Conservation (phyloP, 2,329 filamentous ascomycete genomes). For the Aspergillus sojae region DNA sequence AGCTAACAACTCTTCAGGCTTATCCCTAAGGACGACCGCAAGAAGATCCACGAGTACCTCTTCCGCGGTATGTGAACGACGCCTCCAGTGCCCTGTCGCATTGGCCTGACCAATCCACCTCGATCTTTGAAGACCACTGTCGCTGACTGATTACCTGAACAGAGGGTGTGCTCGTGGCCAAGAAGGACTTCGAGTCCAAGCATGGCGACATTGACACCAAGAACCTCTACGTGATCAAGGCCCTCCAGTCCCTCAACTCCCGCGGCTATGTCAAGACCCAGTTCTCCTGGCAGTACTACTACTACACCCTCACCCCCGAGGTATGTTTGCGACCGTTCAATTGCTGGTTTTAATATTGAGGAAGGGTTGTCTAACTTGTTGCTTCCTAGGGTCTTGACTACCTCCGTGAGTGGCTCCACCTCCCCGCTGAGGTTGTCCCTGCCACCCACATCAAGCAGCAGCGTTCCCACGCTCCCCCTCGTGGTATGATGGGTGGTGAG, state of each 20-base stretch:
- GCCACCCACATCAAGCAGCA: conserved; percentile 99
- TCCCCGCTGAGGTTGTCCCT: conserved; percentile 98
- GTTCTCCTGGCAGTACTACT: conserved; percentile 99
- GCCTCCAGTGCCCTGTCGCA: conserved; percentile 21
- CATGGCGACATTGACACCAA: conserved; percentile 98
- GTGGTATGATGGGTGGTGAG: conserved; percentile 91
- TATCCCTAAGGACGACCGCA: conserved; percentile 99
- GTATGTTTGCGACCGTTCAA: conserved; percentile 20
- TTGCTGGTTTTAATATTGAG: neutral
- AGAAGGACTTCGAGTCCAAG: conserved; percentile 99
- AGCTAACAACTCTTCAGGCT: conserved; percentile 62
- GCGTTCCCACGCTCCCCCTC: conserved; percentile 95
- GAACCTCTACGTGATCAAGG: conserved; percentile 99
- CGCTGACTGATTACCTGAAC: conserved; percentile 27
- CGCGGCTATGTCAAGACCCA: conserved; percentile 99
- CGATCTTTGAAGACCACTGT: conserved; percentile 15
- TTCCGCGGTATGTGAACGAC: conserved; percentile 71
- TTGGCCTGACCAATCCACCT: neutral
- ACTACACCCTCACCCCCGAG: conserved; percentile 99
- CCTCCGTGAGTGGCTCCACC: conserved; percentile 99
- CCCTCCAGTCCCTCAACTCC: conserved; percentile 95
- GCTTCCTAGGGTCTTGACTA: conserved; percentile 86
- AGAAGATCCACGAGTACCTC: conserved; percentile 99
- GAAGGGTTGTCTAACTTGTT: conserved; percentile 8
- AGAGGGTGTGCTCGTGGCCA: conserved; percentile 88